phyloP scores from a whole-genome alignment of 2,329 filamentous ascomycete species.

The Ascochyta clinopodiicola region DNA sequence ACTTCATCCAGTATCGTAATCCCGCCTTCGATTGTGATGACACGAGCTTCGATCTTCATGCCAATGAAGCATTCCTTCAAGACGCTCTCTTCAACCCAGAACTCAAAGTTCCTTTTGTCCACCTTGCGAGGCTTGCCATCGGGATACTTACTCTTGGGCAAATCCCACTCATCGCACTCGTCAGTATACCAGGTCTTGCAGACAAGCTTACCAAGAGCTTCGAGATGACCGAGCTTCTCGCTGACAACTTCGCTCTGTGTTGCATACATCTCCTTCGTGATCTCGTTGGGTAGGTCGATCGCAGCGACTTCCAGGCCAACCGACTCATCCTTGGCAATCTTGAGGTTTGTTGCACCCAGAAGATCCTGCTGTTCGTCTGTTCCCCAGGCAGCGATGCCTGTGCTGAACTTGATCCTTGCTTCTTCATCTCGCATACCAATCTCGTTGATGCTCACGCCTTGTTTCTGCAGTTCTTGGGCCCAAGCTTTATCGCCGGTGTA shows the following conservation, averaged over 20 bases:
- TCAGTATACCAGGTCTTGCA: slow-evolving; percentile 60
- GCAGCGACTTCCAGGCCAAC: slow-evolving; percentile 51
- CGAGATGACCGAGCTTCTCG: slow-evolving; percentile 52
- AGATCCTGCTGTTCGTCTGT: slow-evolving; percentile 50
- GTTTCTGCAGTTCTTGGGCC: slow-evolving; percentile 40
- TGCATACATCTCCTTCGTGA: slow-evolving; percentile 56
- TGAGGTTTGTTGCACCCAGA: slow-evolving; percentile 29
- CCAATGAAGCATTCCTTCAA: slow-evolving; percentile 67
- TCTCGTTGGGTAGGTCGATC: slow-evolving; percentile 57
- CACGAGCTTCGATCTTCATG: slow-evolving; percentile 52
- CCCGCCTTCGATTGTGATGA: slow-evolving; percentile 33
- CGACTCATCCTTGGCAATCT: slow-evolving; percentile 28
- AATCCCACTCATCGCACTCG: slow-evolving; percentile 46
- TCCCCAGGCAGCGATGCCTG: slow-evolving; percentile 58
- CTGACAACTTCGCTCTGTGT: slow-evolving; percentile 38
- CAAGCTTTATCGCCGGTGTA: slow-evolving; percentile 53
- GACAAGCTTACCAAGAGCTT: slow-evolving; percentile 60
- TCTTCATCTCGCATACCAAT: slow-evolving; percentile 54
- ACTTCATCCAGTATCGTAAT: slow-evolving; percentile 48
- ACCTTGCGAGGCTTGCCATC: slow-evolving; percentile 26
- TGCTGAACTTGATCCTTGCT: slow-evolving; percentile 58
- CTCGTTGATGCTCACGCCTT: slow-evolving; percentile 24
- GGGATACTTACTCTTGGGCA: slow-evolving; percentile 42
- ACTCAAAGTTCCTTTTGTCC: slow-evolving; percentile 51
- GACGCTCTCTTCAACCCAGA: slow-evolving; percentile 72